Base-by-base conservation (phyloP, 768 basidiomycete species). In the Suillus clintonianus region DNA sequence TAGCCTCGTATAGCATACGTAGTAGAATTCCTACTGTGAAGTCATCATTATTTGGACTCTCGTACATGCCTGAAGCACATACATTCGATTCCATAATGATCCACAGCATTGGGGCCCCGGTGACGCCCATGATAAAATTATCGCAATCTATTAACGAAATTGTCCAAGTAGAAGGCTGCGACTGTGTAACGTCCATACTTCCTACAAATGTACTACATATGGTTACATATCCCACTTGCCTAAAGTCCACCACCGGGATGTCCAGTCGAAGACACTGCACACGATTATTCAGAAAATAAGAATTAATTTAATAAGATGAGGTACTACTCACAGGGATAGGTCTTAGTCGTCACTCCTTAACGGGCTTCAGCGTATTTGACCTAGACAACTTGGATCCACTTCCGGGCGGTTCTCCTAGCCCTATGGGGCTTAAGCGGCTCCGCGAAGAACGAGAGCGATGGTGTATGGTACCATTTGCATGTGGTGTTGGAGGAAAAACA, bases 401-500 rank as follows among this genome's bases (percentile, higher is more conserved):
- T 34, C 55, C 59, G 7, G 47, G 39, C 19, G 41, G 60, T n/a
- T 48, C 63, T 47, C 54, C 62, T 24, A 17, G 50, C 24, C n/a
- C 34, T 30, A 19, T 14, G 24, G 19, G 11, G 10, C 45, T 24
- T n/a, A 53, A 27, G 3, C 37, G 41, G 13, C 41, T 30, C 13
- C 59, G 59, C 15, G 65, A 66, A 43, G 65, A 66, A 24, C 65
- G 58, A 64, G 59, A 61, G n/a, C 65, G 65, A 27, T 60, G 65
- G 34, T 66, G 65, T 19, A 60, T 51, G 32, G 37, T 54, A 19
- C 56, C 9, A 36, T 27, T 22, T 15, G 30, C 41, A 64, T 47
- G 19, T 14, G 62, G 42, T n/a, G 27, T 34, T 27, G 80, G 79
- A 48, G 82, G 82, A 62, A 82, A 83, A 15, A 80, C 77, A 64